These are phyloP conservation scores for Tulasnella sp. DNA, from an alignment of 768 basidiomycete genomes.

Conservation along the genomic window DNA sequence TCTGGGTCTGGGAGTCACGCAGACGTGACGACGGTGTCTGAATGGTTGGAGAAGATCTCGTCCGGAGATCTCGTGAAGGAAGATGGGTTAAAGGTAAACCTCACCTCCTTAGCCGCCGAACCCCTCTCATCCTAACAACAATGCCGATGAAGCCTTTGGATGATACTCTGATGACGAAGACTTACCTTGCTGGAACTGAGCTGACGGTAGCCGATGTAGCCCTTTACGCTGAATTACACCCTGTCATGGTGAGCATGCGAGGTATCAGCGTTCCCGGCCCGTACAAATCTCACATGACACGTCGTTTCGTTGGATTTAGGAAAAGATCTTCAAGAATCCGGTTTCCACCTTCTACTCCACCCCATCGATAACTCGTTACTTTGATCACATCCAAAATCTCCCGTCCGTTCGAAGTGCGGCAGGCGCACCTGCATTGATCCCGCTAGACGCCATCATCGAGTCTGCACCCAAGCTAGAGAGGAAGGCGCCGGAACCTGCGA, in stretches of 20 bases:
- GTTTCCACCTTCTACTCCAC: constrained; percentile 64
- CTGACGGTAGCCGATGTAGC: constrained; percentile 85
- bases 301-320: neutral
- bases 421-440: constrained; percentile 31
- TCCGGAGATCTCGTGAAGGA: constrained; percentile 38
- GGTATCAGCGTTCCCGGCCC: too few relatives aligned
- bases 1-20: constrained; percentile 32
- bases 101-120: too few relatives aligned
- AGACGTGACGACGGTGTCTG: constrained; percentile 50
- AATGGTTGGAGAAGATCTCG: constrained; percentile 59
- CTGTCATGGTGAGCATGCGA: constrained; percentile 49
- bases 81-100: constrained; percentile 40
- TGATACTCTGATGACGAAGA: constrained; percentile 56
- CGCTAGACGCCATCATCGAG: constrained; percentile 33
- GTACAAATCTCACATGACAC: neutral
- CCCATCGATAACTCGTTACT: constrained; percentile 84
- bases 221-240: constrained; percentile 80
- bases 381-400: constrained; percentile 81
- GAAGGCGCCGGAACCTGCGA: constrained; percentile 49
- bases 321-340: constrained; percentile 51
- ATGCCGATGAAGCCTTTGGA: constrained; percentile 84
- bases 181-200: constrained; percentile 76
- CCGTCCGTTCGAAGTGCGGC: constrained; percentile 51
- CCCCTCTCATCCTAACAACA: too few relatives aligned
- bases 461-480: constrained; percentile 65